Evolutionary conservation across 352 stramenopile species (phyloP).

Genomic region (Pythium sp.): DNA sequence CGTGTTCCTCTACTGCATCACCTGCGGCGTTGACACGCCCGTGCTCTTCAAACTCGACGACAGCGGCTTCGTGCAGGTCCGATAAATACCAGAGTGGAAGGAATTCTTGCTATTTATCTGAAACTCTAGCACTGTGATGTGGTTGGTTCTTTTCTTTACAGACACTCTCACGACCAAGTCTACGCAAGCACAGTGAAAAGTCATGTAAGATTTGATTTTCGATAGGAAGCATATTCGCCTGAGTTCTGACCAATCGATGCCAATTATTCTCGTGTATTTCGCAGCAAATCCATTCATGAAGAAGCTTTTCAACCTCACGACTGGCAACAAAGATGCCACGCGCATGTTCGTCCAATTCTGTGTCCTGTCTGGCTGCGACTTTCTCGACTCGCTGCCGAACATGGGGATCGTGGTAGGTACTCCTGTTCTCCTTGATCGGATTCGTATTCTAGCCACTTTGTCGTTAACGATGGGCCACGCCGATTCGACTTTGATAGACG

Average conservation of each 20-base stretch:
- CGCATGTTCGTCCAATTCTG: constrained; percentile 84
- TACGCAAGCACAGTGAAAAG: constrained; percentile 40
- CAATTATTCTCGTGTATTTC: neutral
- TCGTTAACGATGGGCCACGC: neutral
- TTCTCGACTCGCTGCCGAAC: constrained; percentile 74
- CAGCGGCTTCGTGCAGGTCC: constrained; percentile 49
- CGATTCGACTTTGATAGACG: constrained; percentile 30
- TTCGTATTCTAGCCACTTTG: neutral
- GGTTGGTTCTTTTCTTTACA: constrained; percentile 12
- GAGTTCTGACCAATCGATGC: neutral
- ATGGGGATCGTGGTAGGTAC: constrained; percentile 63
- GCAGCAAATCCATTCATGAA: constrained; percentile 53
- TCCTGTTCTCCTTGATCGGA: neutral
- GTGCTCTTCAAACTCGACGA: constrained; percentile 78
- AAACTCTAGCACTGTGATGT: neutral
- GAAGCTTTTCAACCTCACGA: constrained; percentile 60
- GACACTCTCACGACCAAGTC: constrained; percentile 52
- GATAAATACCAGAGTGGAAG: neutral
- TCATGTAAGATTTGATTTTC: constrained; percentile 20
- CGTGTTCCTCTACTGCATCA: constrained; percentile 73
- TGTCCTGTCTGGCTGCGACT: constrained; percentile 69
- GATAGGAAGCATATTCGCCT: neutral
- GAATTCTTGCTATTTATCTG: neutral
- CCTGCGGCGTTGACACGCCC: constrained; percentile 40
- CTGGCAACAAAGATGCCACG: constrained; percentile 50